Evolutionary conservation across 139 green algal genomes (phyloP).

Genomic region (Edaphochlamys debaryana): DNA sequence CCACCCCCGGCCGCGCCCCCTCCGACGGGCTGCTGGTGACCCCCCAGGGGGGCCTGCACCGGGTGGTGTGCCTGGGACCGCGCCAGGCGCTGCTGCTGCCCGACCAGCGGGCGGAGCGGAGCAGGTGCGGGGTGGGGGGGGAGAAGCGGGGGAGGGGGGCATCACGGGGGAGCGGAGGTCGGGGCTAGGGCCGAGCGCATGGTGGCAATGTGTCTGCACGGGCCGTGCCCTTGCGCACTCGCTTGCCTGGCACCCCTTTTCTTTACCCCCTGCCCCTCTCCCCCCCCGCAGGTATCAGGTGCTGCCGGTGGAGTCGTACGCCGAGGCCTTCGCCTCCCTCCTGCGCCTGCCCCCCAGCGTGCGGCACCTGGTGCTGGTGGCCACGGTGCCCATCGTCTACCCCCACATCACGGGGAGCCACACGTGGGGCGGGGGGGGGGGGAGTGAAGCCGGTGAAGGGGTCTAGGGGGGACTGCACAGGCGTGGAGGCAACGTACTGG

Average conservation of each 20-base stretch:
- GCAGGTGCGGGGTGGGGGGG: background rate
- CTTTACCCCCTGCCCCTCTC: background rate
- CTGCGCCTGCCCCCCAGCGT: constrained; percentile 36
- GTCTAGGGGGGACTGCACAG: background rate
- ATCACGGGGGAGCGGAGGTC: too few relatives aligned
- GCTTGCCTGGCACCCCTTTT: too few relatives aligned
- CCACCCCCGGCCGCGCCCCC: constrained; percentile 4
- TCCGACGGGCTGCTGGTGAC: constrained; percentile 10
- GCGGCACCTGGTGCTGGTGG: constrained; percentile 50
- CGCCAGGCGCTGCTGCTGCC: constrained; percentile 32
- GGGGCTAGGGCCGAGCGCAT: too few relatives aligned
- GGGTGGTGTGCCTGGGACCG: background rate
- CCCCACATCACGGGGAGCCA: constrained; percentile 47
- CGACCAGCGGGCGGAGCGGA: constrained; percentile 32
- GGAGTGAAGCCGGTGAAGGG: background rate
- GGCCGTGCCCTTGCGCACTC: too few relatives aligned
- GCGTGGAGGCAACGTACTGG: too few relatives aligned
- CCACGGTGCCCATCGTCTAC: constrained; percentile 59
- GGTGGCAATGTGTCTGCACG: too few relatives aligned
- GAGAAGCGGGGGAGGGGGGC: too few relatives aligned
- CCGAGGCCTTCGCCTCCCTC: constrained; percentile 36
- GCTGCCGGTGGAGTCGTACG: constrained; percentile 38
- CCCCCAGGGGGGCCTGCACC: background rate
- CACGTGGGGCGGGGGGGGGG: background rate
- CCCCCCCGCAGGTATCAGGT: constrained; percentile 20